Evolutionary conservation across 148 eudicot species (phyloP), one percentile per base, ranked within the genome.

Genomic region (Hydrangea macrophylla): DNA sequence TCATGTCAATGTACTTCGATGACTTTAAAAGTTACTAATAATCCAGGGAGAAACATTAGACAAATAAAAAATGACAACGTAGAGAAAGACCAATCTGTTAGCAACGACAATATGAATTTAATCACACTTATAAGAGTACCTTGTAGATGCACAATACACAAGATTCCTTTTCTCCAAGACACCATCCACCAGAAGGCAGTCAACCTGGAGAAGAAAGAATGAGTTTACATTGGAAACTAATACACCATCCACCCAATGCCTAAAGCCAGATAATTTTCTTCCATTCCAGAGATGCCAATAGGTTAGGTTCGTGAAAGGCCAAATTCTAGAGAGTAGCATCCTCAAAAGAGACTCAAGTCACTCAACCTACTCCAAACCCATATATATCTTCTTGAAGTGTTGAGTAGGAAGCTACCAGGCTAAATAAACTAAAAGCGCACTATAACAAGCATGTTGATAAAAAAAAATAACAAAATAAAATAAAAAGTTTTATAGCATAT

Each of bases 61-160:
- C 58, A 23, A 15, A 9, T 31, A 48, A 22, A 62, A 66, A 51
- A 17, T 9, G 35, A n/a, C 24, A 67, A 67, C 33, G n/a, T 53
- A 33, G 2, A 24, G 1, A 24, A n/a, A 67, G 17, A 26, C 51
- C 44, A 55, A 54, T 66, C 24, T 66, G 22, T 32, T 44, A 30
- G 13, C 9, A 33, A 67, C 11, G 18, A 23, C 15, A 12, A 48
- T 17, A 17, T 15, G 39, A 54, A 31, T n/a, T 58, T 31, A 40
- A 26, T 27, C n/a, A 22, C 33, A 72, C 13, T n/a, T 23, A 58
- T 42, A 67, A 39, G 23, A 66, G 11, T 55, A 91, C 99, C 99
- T 91, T 20, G 99, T 95, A 58, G 99, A 95, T 67, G 99, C 99
- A 83, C 99, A 86, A 72, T 95, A 95, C 32, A 95, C 99, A 75